Conservation (phyloP, 2,329 filamentous ascomycete genomes). For the Magnaporthiopsis incrustans region DNA sequence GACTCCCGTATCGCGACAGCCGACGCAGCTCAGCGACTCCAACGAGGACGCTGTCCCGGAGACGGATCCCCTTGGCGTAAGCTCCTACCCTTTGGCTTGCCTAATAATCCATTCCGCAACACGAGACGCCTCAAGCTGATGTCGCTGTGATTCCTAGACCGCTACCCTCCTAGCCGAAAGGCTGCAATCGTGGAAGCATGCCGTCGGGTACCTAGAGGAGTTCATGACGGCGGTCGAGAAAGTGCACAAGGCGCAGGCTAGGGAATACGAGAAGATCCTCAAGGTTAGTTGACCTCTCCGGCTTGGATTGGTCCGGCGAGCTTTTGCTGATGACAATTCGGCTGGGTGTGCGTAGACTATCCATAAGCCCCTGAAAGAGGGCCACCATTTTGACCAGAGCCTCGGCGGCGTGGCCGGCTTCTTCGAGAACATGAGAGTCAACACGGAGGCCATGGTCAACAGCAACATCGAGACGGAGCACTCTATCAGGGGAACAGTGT, state of each 20-base stretch:
- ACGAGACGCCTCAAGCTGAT: background rate
- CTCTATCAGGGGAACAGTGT: conserved; percentile 74
- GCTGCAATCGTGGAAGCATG: conserved; percentile 92
- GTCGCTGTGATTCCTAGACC: conserved; percentile 43
- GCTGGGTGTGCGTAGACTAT: conserved; percentile 52
- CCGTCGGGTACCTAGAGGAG: conserved; percentile 82
- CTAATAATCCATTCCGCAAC: background rate
- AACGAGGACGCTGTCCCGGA: conserved; percentile 53
- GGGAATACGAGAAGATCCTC: conserved; percentile 90
- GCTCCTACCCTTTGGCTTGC: conserved; percentile 17
- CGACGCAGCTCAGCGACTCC: conserved; percentile 28
- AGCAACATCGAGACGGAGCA: conserved; percentile 88
- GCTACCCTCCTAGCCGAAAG: conserved; percentile 78
- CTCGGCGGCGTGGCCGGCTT: conserved; percentile 81
- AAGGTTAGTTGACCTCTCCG: conserved; percentile 47
- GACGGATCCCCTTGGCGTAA: conserved; percentile 48
- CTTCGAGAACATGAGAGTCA: conserved; percentile 89
- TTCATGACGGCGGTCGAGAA: conserved; percentile 83
- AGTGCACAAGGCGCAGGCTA: conserved; percentile 73
- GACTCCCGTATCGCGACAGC: conserved; percentile 10
- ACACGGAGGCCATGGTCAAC: conserved; percentile 86
- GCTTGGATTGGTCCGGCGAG: background rate
- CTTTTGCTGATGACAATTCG: background rate
- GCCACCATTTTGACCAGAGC: conserved; percentile 85
- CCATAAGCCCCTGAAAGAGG: conserved; percentile 76